Base-by-base conservation (phyloP, 2,329 filamentous ascomycete species). In the Byssothecium circinans region DNA sequence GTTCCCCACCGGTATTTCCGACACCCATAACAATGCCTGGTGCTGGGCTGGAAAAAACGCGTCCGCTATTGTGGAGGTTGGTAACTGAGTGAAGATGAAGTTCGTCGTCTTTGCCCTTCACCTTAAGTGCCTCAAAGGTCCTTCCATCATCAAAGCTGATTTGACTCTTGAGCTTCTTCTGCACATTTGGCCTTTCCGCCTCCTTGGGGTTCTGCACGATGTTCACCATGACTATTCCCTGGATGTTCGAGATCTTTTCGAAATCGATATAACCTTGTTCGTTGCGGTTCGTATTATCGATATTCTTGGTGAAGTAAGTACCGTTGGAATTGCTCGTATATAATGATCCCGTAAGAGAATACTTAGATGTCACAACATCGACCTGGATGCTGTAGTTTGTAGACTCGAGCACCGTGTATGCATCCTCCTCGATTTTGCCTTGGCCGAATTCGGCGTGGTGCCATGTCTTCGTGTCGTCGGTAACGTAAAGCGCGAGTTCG, bases 371-470 rank as follows among this genome's bases (percentile, higher is more conserved):
- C 81, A 92, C 86, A 54, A 97, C 91, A 70, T 97, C 91, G 45
- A 99, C 85, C 73, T 97, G 92, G 60, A 99, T 91, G 75, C 92
- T 96, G 76, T 99, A 96, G 67, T 96, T 92, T 34, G 94, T 97
- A 63, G 91, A 94, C 73, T 97, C 92, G 33, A 99, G 80, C 39
- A 99, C 82, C 0, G 94, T 99, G 71, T 96, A 99, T 2, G 89
- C 89, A 60, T 84, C 80, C 66, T 92, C 83, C 67, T 96, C 87
- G 52, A 90, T 81, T 61, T 91, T 89, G 69, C 96, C 91, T 52
- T 88, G 86, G 36, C 84, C 83, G 70, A 99, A 97, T 65, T 95
- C 83, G 49, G 92, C 92, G 43, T 91, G 85, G 69, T 97, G 91
- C 94, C 94, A 99, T 45, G 81, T 85, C 42, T 84, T 77, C 11